Base-by-base conservation (phyloP, 768 basidiomycete genomes). In the Xanthoconium stramineum region DNA sequence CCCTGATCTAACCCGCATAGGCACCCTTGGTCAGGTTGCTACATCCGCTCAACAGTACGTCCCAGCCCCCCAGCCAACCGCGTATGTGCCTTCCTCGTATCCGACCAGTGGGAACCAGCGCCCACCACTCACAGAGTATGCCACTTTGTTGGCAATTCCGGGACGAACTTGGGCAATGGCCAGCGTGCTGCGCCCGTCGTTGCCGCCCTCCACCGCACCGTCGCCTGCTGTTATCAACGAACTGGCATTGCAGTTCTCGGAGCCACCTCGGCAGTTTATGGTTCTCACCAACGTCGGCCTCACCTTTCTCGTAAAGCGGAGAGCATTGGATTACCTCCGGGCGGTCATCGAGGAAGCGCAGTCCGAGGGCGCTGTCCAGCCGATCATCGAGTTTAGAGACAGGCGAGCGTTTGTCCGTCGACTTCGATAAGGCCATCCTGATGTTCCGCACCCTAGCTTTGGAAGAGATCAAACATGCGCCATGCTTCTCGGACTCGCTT, bases 391-490 rank as follows among this genome's bases (percentile, higher is more conserved):
- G 53, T 94, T 95, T 67, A 79, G 88, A 50, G 87, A 92, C 62
- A 89, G 84, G 94, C 86, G 61, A 53, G 75, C 59, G 38, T 50
- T 53, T 39, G 20, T 50, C 11, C 15, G 39, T 28, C 29, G 52
- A 46, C 47, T 11, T n/a, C 6, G 29, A 45, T 45, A 32, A 33
- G 2, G 46, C n/a, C 28, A 29, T 42, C 45, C 53, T 60, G 32
- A 64, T 42, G 15, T 46, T 49, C 20, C 56, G 39, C 19, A 15
- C 45, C 35, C 17, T 62, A 96, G 94, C 66, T 97, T 90, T 69
- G 94, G 94, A 45, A 83, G 92, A 51, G 91, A 94, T 68, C 91
- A 96, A 65, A 89, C 91, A 4, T 95, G 93, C 63, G 88, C 91
- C 6, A 95, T 97, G 90, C 82, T 93, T 17, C 80, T 96, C 14